Base-by-base conservation (phyloP, 2,329 filamentous ascomycete genomes). In the Rutstroemia sp. region DNA sequence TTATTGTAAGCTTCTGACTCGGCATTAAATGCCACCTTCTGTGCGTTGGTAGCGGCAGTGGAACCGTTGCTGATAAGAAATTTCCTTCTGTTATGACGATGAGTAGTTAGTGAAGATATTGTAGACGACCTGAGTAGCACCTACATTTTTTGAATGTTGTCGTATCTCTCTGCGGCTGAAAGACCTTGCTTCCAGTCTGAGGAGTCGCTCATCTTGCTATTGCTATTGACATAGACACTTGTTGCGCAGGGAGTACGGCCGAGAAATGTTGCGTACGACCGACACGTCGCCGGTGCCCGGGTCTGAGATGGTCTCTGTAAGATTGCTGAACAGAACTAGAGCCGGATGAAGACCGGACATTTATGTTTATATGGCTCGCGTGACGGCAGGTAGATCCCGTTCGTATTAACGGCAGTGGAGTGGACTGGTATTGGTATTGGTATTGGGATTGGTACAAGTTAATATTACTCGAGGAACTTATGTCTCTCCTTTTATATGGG, bases 1-100 rank as follows among this genome's bases (percentile, higher is more conserved):
- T 73, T 71, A 45, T 80, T 76, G 63, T 83, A 88, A 12, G 84
- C 82, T 10, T 79, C 76, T 47, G 79, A 80, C 71, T 95, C 91
- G 42, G 83, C 73, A 48, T 77, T 70, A 65, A 86, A 86, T 19
- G 88, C 89, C 41, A 58, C 59, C 48, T 65, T 69, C 60, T 80
- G 74, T 37, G 75, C 71, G 54, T 77, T 77, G 30, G 77, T 79
- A 59, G 58, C 61, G 10, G 77, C 79, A 59, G 58, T 62, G 12
- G 75, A 71, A 10, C 72, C 72, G 27, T 75, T 71, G 3, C 72
- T 69, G 57, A 67, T 63, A 50, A 69, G 65, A 42, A 52, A 56
- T 47, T 62, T 66, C 49, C 58, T 66, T 30, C 67, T 68, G 44
- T 14, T 44, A 4, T 14, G 10, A 21, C 27, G 21, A 52, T 12